These are phyloP conservation scores for Nannizziopsis barbatae DNA, from an alignment of 2,329 filamentous ascomycete species.

Conservation along the genomic window DNA sequence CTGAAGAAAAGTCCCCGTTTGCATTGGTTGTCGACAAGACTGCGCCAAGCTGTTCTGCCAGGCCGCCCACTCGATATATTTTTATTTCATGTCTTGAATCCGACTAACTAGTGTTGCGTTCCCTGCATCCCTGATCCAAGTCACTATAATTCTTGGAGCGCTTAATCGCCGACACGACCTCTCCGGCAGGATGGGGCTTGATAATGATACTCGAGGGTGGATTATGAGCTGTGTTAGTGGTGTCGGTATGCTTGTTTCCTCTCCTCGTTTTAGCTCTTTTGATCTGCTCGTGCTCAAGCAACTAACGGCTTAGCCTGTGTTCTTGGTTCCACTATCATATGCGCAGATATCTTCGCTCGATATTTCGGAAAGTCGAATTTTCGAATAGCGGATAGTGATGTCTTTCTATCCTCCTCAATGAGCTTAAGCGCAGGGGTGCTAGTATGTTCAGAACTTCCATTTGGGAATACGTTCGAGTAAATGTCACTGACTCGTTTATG, in stretches of 20 bases:
- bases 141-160: background rate
- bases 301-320: constrained; percentile 39
- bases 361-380: constrained; percentile 64
- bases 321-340: constrained; percentile 73
- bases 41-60: no score
- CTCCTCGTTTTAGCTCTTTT: background rate
- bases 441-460: constrained; percentile 43
- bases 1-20: no score
- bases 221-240: constrained; percentile 78
- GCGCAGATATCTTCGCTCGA: constrained; percentile 66
- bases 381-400: constrained; percentile 77
- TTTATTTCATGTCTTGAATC: no score
- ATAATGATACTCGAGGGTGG: constrained; percentile 86
- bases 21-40: no score
- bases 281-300: background rate
- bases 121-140: background rate
- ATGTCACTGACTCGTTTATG: constrained; percentile 4
- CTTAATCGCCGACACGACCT: background rate
- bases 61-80: no score
- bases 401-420: constrained; percentile 75
- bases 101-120: no score
- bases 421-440: constrained; percentile 94
- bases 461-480: background rate
- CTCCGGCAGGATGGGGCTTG: constrained; percentile 19
- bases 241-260: constrained; percentile 43